Conservation (phyloP, 2,329 filamentous ascomycete genomes). For the Paracamarosporium sp. region DNA sequence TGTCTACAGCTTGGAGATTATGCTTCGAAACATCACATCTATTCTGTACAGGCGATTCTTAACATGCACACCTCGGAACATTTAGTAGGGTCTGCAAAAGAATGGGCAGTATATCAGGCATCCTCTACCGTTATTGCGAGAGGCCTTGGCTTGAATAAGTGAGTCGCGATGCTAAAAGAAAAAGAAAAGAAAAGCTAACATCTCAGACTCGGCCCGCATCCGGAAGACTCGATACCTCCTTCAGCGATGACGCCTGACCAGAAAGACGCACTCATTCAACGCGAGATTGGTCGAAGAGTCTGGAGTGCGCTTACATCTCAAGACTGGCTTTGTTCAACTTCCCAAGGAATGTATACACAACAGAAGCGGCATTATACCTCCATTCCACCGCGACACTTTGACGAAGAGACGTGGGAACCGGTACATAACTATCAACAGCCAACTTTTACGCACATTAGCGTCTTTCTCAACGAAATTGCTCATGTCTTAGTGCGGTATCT, state of each 20-base stretch:
- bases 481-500: conserved; percentile 47
- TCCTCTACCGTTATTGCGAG: conserved; percentile 57
- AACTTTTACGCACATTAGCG: conserved; percentile 32
- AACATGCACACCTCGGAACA: conserved; percentile 59
- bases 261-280: conserved; percentile 35
- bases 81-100: conserved; percentile 56
- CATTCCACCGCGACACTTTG: conserved; percentile 40
- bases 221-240: conserved; percentile 28
- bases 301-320: conserved; percentile 51
- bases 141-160: conserved; percentile 54
- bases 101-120: conserved; percentile 54
- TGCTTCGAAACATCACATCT: conserved; percentile 47
- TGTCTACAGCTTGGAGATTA: conserved; percentile 57
- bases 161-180: neutral
- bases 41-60: conserved; percentile 54
- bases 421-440: conserved; percentile 31
- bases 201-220: conserved; percentile 30
- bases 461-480: conserved; percentile 47
- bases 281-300: conserved; percentile 49
- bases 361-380: conserved; percentile 46
- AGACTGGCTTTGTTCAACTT: conserved; percentile 53
- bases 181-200: neutral
- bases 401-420: conserved; percentile 43
- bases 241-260: conserved; percentile 24
- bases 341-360: conserved; percentile 48